phyloP scores from a whole-genome alignment of 208 protist genomes.

The Acanthamoeba healyi region DNA sequence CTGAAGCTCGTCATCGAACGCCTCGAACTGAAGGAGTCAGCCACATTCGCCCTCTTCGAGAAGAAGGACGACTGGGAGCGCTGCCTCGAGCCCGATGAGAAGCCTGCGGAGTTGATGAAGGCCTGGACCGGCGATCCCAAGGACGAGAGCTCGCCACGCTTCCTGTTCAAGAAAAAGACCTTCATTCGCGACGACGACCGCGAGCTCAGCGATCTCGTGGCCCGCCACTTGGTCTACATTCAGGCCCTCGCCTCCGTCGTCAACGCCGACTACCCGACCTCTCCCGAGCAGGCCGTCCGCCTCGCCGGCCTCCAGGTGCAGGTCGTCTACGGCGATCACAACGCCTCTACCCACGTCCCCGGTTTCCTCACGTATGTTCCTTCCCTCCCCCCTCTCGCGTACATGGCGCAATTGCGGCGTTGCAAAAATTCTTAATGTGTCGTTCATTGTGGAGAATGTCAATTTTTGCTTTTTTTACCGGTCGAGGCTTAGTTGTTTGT shows the following conservation, averaged over 20 bases:
- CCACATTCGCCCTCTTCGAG: conserved; percentile 77
- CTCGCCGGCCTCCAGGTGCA: conserved; percentile 75
- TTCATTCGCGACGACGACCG: conserved; percentile 76
- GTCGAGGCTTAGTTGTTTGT: background rate
- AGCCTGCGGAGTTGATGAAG: conserved; percentile 75
- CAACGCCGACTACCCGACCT: conserved; percentile 73
- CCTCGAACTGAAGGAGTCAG: conserved; percentile 76
- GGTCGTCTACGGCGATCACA: conserved; percentile 77
- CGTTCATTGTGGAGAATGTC: too few relatives aligned
- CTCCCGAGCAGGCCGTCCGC: conserved; percentile 57
- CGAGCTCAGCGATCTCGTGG: conserved; percentile 70
- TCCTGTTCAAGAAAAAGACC: conserved; percentile 76
- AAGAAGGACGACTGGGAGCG: conserved; percentile 80
- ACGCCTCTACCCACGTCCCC: conserved; percentile 64
- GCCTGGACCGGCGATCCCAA: conserved; percentile 66
- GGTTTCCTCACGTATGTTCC: conserved; percentile 75
- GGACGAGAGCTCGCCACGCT: conserved; percentile 56
- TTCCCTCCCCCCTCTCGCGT: background rate
- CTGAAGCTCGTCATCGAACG: conserved; percentile 73
- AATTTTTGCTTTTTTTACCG: too few relatives aligned
- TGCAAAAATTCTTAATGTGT: too few relatives aligned
- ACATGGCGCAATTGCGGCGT: too few relatives aligned
- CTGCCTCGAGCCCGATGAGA: conserved; percentile 77
- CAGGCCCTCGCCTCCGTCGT: conserved; percentile 66
- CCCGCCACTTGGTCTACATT: conserved; percentile 70